These are phyloP conservation scores for Leccinum olivaceoglutinosum DNA, from an alignment of 1,284 basidiomycete genomes.

Conservation along the genomic window DNA sequence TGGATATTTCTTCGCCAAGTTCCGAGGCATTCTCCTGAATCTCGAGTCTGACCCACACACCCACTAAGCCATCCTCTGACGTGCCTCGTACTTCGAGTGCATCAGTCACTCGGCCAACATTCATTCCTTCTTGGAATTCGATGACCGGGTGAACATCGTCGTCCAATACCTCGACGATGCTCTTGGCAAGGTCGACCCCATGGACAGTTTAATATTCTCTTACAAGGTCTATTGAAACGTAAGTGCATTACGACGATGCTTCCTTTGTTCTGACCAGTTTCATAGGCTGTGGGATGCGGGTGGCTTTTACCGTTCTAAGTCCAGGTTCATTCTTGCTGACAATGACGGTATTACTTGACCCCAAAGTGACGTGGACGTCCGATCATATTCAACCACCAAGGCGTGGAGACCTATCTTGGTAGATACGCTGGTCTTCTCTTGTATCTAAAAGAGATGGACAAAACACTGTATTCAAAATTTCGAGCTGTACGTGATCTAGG, in stretches of 20 bases:
- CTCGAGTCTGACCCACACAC: too few species aligned
- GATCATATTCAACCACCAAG: conserved; percentile 56
- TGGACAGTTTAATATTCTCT: too few species aligned
- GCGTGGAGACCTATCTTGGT: conserved; percentile 79
- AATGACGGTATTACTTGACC: conserved; percentile 46
- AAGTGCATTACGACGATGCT: too few species aligned
- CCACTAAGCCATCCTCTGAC: too few species aligned
- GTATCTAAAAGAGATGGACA: conserved; percentile 95
- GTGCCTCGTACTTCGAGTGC: too few species aligned
- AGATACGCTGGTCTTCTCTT: conserved; percentile 88
- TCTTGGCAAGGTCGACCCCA: too few species aligned
- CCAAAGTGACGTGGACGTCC: conserved; percentile 39
- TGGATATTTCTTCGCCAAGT: conserved; percentile 1
- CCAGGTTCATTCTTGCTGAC: conserved; percentile 63
- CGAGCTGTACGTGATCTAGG: conserved; percentile 66
- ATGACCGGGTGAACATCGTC: too few species aligned
- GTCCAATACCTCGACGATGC: too few species aligned
- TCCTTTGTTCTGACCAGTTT: too few species aligned
- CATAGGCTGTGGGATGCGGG: not conserved
- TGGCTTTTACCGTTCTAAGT: conserved; percentile 33
- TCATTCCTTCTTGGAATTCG: too few species aligned
- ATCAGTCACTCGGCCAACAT: too few species aligned
- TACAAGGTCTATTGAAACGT: too few species aligned
- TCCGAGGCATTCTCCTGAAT: not conserved
- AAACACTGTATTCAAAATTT: conserved; percentile 74